Percentiles rank a stretch among this genome's conserved stretches.
These are phyloP conservation scores for Diaporthe citrichinensis DNA, from an alignment of 2,329 filamentous ascomycete genomes.

Conservation along the genomic window DNA sequence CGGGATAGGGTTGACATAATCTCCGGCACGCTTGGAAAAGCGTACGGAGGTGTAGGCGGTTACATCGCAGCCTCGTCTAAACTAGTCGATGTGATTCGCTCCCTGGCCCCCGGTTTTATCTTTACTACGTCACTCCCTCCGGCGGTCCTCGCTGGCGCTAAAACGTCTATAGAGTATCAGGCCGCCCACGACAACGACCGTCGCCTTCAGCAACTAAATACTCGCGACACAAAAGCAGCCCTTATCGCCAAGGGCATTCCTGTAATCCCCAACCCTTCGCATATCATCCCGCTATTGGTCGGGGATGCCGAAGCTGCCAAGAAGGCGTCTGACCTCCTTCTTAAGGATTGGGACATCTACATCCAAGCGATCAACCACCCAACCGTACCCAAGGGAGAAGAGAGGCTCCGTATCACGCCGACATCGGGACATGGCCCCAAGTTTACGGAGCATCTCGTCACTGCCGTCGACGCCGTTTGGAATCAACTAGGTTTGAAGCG, in stretches of 20 bases:
- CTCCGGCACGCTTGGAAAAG: constrained; percentile 96
- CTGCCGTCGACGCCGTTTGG: too few species aligned
- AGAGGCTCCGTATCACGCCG: constrained; percentile 94
- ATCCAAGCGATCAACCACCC: constrained; percentile 99
- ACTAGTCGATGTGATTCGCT: constrained; percentile 93
- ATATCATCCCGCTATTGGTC: constrained; percentile 94
- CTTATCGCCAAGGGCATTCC: constrained; percentile 83
- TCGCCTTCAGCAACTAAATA: constrained; percentile 94
- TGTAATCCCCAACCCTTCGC: constrained; percentile 96
- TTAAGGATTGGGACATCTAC: constrained; percentile 93
- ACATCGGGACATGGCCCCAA: constrained; percentile 93
- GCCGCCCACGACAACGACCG: constrained; percentile 87
- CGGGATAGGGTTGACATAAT: constrained; percentile 99
- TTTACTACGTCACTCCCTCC: constrained; percentile 98
- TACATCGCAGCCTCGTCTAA: constrained; percentile 93
- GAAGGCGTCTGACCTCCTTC: constrained; percentile 90
- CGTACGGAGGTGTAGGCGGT: constrained; percentile 96
- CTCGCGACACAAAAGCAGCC: constrained; percentile 90
- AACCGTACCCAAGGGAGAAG: constrained; percentile 97
- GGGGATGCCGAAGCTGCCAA: constrained; percentile 95
- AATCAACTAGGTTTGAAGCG: too few species aligned
- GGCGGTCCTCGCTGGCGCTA: constrained; percentile 95
- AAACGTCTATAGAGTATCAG: constrained; percentile 94
- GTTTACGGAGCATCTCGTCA: too few species aligned
- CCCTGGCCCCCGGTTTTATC: constrained; percentile 96